Conservation (phyloP, 2,329 filamentous ascomycete genomes). For the Epichloe amarillans region DNA sequence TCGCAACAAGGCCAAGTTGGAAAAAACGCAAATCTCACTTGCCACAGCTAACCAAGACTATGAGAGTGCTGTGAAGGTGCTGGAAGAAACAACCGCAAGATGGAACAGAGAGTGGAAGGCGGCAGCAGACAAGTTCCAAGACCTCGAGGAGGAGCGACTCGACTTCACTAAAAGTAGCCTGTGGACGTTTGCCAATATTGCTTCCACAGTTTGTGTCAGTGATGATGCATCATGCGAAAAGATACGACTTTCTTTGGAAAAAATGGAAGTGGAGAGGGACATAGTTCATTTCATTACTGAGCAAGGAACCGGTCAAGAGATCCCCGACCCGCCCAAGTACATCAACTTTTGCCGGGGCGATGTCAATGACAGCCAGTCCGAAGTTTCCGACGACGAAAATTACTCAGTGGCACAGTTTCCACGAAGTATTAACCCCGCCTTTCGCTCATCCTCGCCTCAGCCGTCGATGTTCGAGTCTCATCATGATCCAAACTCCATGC, state of each 20-base stretch:
- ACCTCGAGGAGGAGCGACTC: slow-evolving; percentile 89
- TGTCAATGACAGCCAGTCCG: slow-evolving; percentile 65
- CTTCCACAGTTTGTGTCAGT: slow-evolving; percentile 93
- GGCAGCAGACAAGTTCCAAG: slow-evolving; percentile 97
- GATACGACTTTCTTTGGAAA: slow-evolving; percentile 81
- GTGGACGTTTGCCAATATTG: slow-evolving; percentile 95
- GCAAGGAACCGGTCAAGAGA: slow-evolving; percentile 85
- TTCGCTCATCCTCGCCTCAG: slow-evolving; percentile 89
- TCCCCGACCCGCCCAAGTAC: slow-evolving; percentile 91
- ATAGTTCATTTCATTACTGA: slow-evolving; percentile 82
- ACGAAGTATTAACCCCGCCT: slow-evolving; percentile 87
- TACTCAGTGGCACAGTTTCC: slow-evolving; percentile 96
- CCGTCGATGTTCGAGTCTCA: slow-evolving; percentile 88
- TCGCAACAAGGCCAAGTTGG: slow-evolving; percentile 96
- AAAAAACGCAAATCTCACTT: slow-evolving; percentile 98
- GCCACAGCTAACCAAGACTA: slow-evolving; percentile 87
- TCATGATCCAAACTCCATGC: slow-evolving; percentile 65
- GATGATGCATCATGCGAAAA: slow-evolving; percentile 96
- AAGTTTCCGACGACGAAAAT: slow-evolving; percentile 70
- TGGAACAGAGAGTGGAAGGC: slow-evolving; percentile 99
- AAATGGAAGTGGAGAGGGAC: slow-evolving; percentile 94
- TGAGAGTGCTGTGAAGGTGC: slow-evolving; percentile 77
- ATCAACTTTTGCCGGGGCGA: slow-evolving; percentile 98
- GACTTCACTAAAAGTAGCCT: slow-evolving; percentile 97
- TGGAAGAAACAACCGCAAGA: slow-evolving; percentile 86